Base-by-base conservation (phyloP, 2,329 filamentous ascomycete species). In the Diplodia seriata region DNA sequence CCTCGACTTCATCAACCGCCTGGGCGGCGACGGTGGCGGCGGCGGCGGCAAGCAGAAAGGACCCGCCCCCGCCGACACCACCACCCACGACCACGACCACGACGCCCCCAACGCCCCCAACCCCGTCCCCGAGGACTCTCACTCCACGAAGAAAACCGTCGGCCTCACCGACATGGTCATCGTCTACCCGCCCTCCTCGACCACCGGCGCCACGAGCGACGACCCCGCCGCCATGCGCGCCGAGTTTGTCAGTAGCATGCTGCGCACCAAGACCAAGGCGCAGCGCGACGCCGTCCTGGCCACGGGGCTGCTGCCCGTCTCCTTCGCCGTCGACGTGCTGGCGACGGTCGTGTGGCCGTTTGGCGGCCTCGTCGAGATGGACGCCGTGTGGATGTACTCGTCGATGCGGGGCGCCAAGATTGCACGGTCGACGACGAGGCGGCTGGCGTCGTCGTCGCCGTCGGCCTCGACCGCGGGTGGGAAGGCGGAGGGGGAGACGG, bases 371-470 rank as follows among this genome's bases (percentile, higher is more conserved):
- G 70, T 75, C 29, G 76, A 79, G 63, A 73, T 79, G 18, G 76
- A 79, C 26, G 72, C 71, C 3, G 77, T 78, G 4, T 79, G 77
- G 77, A 74, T 74, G 47, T 78, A 78, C 69, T 73, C 76, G 70
- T 83, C 80, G 77, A 84, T 83, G 81, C 76, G 78, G 8, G 81
- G 81, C 18, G 80, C 80, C 11, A 79, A 80, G 68, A 80, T 64
- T 12, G 66, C 78, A 1, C 79, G 78, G 47, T 76, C 71, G 12
- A 77, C 82, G 23, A 79, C 79, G 6, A 80, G 79, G 69, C 75
- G 80, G 5, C 70, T 83, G 1, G 33, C 43, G 8, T 20, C 43
- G 0, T n/a, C 43, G 9, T 36, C 18, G 18, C 7, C 4, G 1
- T n/a, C 18, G 18, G 18, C 4, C 1, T 9, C n/a, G 18, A 9